Base-by-base conservation (phyloP, 2,329 filamentous ascomycete genomes). In the Phaeophleospora eucalypticola region DNA sequence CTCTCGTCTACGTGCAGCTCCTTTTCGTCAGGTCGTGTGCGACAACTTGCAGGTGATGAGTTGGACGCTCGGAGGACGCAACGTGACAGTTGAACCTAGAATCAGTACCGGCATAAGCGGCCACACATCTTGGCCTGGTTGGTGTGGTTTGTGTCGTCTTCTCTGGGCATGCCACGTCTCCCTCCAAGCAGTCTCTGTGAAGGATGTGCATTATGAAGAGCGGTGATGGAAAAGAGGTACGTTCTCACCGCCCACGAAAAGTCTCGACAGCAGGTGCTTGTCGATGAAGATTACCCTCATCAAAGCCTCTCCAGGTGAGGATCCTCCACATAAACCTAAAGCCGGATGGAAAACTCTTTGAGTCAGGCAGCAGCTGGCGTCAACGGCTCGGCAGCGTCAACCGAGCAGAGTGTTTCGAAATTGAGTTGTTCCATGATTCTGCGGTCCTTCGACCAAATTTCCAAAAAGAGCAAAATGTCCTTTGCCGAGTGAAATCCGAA, bases 351-450 rank as follows among this genome's bases (percentile, higher is more conserved):
- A 12, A 29, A 29, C 24, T 6, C 24, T 29, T 29, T 12, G 24
- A 29, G 24, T 29, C 24, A 29, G 24, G 24, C 12, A 6, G 24
- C 24, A 6, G 24, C 24, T 29, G 24, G 6, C 24, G 24, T 29
- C 24, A 29, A 29, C 24, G 24, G 24, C 24, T 29, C 42, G 42
- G 42, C 42, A 38, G 19, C 27, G 21, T 27, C 35, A 39, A 27
- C 42, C 35, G 42, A 45, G n/a, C 4, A 12, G 7, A 12, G 7
- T 7, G 24, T 29, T 29, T 29, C 24, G 24, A 29, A 29, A 29
- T 45, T 46, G 36, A 36, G 29, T 46, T 46, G 21, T 46, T 46
- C 43, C 39, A 16, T 9, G 18, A n/a, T 32, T 46, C 43, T 32
- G 27, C 17, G 17, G 21, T 42, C 38, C 34, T 43, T 47, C 45